Evolutionary conservation across 2,329 filamentous ascomycete species (phyloP).

Genomic region (Amylocarpus encephaloides): DNA sequence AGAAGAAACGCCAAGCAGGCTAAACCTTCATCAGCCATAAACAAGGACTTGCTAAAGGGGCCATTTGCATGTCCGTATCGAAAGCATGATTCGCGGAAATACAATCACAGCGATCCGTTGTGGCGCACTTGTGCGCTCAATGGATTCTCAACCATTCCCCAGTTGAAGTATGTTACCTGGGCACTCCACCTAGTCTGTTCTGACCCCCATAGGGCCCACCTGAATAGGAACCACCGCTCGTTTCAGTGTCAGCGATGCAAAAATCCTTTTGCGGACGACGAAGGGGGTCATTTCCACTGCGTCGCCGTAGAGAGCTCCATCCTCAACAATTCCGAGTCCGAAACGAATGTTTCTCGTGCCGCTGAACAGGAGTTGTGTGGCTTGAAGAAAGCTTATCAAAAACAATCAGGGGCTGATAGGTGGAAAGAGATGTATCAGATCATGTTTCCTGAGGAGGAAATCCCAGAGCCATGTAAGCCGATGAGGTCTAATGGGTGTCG

Average conservation of each 20-base stretch:
- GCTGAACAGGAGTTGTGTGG: conserved; percentile 7
- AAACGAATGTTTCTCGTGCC: conserved; percentile 6
- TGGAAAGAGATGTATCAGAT: conserved; percentile 14
- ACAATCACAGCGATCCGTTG: not conserved
- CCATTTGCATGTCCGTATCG: conserved; percentile 8
- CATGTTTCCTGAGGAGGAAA: conserved; percentile 5
- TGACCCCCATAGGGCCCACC: conserved; percentile 10
- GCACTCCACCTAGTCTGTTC: too few species aligned
- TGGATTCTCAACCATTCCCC: conserved; percentile 6
- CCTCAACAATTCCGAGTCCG: not conserved
- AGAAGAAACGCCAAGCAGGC: not conserved
- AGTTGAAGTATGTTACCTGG: conserved; percentile 9
- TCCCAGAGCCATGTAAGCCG: conserved; percentile 6
- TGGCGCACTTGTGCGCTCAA: conserved; percentile 12
- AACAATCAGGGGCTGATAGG: conserved; percentile 12
- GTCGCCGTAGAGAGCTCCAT: not conserved
- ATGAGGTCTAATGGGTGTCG: not conserved
- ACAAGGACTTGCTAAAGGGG: too few species aligned
- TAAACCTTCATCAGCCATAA: not conserved
- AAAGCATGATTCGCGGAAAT: conserved; percentile 14
- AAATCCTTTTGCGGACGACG: conserved; percentile 1
- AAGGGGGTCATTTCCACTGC: conserved; percentile 5
- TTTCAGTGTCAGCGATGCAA: conserved; percentile 15
- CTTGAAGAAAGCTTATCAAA: conserved; percentile 11
- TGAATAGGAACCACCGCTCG: conserved; percentile 12